Percentiles rank a stretch among this genome's conserved stretches.
phyloP scores from a whole-genome alignment of 306 rosid genomes.

The Fragaria nilgerrensis region DNA sequence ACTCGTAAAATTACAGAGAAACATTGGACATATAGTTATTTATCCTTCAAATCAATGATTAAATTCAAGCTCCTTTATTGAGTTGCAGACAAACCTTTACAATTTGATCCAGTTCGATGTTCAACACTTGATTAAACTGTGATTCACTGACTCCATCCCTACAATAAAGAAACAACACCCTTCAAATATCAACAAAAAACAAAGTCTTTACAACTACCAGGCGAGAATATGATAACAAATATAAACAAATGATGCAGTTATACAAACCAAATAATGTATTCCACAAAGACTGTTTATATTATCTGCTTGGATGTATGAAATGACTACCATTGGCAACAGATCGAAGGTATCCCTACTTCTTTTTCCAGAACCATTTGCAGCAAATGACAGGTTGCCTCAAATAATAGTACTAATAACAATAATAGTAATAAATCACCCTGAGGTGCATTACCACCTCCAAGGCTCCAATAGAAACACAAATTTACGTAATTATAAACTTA shows the following conservation, averaged over 20 bases:
- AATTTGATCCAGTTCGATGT: slow-evolving; percentile 83
- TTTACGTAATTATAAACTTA: not conserved
- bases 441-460: not conserved
- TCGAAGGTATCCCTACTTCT: not conserved
- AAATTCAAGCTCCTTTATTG: not conserved
- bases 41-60: slow-evolving; percentile 2
- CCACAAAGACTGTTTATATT: not conserved
- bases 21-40: not conserved
- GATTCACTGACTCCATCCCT: slow-evolving; percentile 98
- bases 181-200: slow-evolving; percentile 9
- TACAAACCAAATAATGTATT: not conserved
- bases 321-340: not conserved
- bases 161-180: slow-evolving; percentile 15
- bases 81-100: slow-evolving; percentile 54
- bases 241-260: not conserved
- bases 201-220: slow-evolving; percentile 6
- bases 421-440: not conserved
- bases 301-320: not conserved
- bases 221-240: not conserved
- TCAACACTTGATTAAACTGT: slow-evolving; percentile 82
- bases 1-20: not conserved
- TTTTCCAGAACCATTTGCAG: not conserved
- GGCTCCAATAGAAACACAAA: not conserved
- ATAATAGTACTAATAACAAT: not conserved
- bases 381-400: not conserved